phyloP scores from a whole-genome alignment of 108 stramenopile species.

The Fragilariopsis cylindrus region DNA sequence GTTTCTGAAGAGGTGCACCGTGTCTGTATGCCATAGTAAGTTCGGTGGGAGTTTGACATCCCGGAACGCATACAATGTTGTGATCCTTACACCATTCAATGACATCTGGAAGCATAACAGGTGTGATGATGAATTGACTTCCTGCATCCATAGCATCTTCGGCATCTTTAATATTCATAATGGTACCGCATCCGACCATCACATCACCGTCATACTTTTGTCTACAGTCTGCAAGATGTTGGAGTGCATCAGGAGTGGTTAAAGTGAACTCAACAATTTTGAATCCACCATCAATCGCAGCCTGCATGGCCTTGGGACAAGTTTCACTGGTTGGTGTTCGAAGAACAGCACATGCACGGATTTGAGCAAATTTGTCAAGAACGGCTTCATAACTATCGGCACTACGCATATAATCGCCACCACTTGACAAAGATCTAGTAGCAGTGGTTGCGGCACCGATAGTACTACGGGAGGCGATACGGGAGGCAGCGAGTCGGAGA shows the following conservation, averaged over 20 bases:
- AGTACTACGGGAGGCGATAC: constrained; percentile 6
- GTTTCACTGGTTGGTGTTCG: constrained; percentile 82
- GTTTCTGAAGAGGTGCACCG: constrained; percentile 85
- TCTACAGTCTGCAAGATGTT: constrained; percentile 71
- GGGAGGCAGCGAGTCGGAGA: constrained; percentile 45
- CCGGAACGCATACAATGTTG: constrained; percentile 81
- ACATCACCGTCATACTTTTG: constrained; percentile 83
- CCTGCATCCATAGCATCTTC: constrained; percentile 78
- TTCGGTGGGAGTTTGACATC: constrained; percentile 89
- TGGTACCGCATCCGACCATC: constrained; percentile 88
- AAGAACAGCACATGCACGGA: constrained; percentile 83
- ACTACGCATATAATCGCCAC: constrained; percentile 58
- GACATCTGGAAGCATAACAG: constrained; percentile 85
- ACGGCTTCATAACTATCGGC: constrained; percentile 67
- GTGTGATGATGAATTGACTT: constrained; percentile 82
- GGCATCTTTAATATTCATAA: constrained; percentile 69
- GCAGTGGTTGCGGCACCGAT: constrained; percentile 8
- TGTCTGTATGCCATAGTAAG: constrained; percentile 65
- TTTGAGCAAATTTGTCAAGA: constrained; percentile 69
- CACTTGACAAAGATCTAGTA: constrained; percentile 18
- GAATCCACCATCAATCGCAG: constrained; percentile 88
- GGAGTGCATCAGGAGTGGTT: constrained; percentile 80
- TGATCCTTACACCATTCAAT: constrained; percentile 75
- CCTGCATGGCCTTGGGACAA: constrained; percentile 88
- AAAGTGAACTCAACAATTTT: constrained; percentile 86